Evolutionary conservation across 768 basidiomycete genomes (phyloP).

Genomic region (Trametes gibbosa): DNA sequence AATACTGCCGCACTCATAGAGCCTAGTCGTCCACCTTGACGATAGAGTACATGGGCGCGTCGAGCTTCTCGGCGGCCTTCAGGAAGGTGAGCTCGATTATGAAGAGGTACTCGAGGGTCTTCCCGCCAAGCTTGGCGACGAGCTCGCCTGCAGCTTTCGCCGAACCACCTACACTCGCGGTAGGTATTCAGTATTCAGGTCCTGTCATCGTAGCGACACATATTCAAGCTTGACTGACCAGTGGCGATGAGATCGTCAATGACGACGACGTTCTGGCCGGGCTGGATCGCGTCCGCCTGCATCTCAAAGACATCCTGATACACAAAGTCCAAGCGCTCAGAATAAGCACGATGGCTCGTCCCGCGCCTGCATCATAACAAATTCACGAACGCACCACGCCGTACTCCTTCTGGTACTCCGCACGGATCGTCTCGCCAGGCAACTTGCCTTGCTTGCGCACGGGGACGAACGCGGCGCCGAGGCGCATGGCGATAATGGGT

Average conservation of each 20-base stretch:
- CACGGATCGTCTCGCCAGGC: constrained; percentile 78
- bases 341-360: background rate
- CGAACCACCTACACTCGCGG: constrained; percentile 66
- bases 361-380: background rate
- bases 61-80: constrained; percentile 72
- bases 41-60: constrained; percentile 88
- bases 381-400: constrained; percentile 56
- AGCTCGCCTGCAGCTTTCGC: constrained; percentile 92
- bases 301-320: constrained; percentile 99
- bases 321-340: background rate
- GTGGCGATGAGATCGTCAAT: constrained; percentile 97
- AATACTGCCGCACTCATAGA: background rate
- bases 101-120: constrained; percentile 90
- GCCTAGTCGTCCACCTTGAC: constrained; percentile 67
- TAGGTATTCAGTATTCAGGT: background rate
- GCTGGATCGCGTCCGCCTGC: constrained; percentile 80
- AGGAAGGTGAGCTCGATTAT: constrained; percentile 81
- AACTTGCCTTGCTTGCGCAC: constrained; percentile 93
- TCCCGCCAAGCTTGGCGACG: constrained; percentile 77
- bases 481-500: constrained; percentile 83
- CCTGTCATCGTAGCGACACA: too few relatives aligned
- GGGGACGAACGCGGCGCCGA: constrained; percentile 94
- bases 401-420: constrained; percentile 89
- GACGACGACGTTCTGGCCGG: constrained; percentile 81
- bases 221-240: constrained; percentile 44